Conservation (phyloP, 305 asterid species). For the Solanum hybrid region DNA sequence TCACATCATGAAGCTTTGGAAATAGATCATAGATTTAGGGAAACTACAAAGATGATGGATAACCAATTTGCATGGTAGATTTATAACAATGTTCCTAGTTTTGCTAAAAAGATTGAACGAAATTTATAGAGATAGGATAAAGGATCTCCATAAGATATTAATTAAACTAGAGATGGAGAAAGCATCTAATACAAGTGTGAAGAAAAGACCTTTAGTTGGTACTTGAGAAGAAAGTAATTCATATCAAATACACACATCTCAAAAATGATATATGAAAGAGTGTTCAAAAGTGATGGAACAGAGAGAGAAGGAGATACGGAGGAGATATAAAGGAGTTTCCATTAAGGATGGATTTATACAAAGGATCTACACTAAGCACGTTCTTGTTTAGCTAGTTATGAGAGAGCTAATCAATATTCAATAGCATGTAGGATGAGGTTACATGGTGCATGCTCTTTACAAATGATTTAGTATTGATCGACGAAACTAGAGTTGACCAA, state of each 20-base stretch:
- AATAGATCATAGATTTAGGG: not conserved
- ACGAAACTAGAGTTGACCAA: not conserved
- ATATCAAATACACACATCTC: not conserved
- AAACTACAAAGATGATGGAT: not conserved
- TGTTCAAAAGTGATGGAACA: not conserved
- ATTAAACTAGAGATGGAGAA: not conserved
- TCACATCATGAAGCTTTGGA: not conserved
- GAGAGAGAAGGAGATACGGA: not conserved
- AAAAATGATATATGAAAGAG: not conserved
- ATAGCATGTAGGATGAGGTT: not conserved
- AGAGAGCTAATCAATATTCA: not conserved
- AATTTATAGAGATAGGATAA: not conserved
- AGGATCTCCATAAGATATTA: not conserved
- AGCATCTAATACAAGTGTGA: not conserved
- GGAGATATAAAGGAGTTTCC: not conserved
- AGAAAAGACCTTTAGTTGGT: not conserved
- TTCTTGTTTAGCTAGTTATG: not conserved
- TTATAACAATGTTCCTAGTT: not conserved
- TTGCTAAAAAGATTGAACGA: not conserved
- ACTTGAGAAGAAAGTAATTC: not conserved
- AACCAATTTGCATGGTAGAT: not conserved
- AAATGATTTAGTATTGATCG: not conserved
- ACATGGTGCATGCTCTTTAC: not conserved
- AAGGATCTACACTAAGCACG: not conserved
- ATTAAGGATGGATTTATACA: not conserved